Conservation (phyloP, 805 yeast species). For the Priceomyces castillae region DNA sequence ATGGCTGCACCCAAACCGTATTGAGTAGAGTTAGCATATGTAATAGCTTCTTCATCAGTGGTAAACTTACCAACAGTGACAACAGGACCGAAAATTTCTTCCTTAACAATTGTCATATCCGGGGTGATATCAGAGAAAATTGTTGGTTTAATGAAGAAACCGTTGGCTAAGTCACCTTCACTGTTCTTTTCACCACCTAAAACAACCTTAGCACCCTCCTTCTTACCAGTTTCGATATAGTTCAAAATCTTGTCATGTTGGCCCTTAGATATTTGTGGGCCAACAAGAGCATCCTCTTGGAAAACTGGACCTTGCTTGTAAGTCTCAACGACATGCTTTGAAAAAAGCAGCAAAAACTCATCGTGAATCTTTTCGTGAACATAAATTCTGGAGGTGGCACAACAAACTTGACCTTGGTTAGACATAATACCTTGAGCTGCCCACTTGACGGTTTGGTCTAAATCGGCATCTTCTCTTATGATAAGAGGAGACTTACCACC, state of each 20-base stretch:
- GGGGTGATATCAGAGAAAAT: conserved; percentile 69
- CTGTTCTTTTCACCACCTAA: conserved; percentile 44
- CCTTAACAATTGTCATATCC: conserved; percentile 62
- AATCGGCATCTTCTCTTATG: conserved; percentile 60
- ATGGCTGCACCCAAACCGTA: conserved; percentile 85
- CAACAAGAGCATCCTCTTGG: conserved; percentile 46
- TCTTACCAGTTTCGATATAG: conserved; percentile 42
- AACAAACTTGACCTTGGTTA: conserved; percentile 68
- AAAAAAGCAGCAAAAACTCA: conserved; percentile 45
- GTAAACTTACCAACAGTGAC: conserved; percentile 64
- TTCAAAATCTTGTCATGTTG: conserved; percentile 54
- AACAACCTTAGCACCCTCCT: conserved; percentile 42
- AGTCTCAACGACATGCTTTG: conserved; percentile 42
- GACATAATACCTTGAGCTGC: conserved; percentile 62
- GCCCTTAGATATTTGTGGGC: conserved; percentile 58
- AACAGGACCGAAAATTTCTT: conserved; percentile 90
- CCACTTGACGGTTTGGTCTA: conserved; percentile 67
- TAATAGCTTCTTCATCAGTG: conserved; percentile 65
- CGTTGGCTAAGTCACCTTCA: conserved; percentile 41
- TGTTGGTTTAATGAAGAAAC: conserved; percentile 73
- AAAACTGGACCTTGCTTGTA: conserved; percentile 61
- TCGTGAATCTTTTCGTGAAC: conserved; percentile 58
- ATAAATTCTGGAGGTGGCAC: conserved; percentile 62
- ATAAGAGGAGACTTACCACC: conserved; percentile 72
- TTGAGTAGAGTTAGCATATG: conserved; percentile 65